Base-by-base conservation (phyloP, 352 stramenopile species). In the Pythium guiyangense region DNA sequence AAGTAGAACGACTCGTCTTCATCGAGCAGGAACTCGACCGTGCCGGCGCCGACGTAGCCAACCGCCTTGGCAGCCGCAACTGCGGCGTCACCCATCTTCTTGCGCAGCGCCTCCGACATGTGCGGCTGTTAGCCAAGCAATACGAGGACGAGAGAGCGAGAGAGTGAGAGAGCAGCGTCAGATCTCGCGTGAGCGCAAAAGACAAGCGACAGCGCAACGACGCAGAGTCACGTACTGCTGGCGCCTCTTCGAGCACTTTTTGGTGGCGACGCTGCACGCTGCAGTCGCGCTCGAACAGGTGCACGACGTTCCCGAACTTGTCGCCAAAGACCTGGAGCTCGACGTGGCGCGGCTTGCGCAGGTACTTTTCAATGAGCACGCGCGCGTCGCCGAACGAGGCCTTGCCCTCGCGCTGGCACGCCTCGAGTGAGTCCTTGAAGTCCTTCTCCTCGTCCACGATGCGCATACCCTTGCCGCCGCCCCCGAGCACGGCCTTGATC, bases 211-310 rank as follows among this genome's bases (percentile, higher is more conserved):
- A n/a, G n/a, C n/a, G n/a, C n/a, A n/a, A n/a, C n/a, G n/a, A n/a
- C n/a, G n/a, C n/a, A n/a, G n/a, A 31, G 49, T 27, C 48, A 74
- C 80, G 60, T 64, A 94, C 85, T 56, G 91, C 90, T 15, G 93
- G 92, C 0, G 92, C 88, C 70, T 98, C 93, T 66, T 98, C 93
- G 26, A 98, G 70, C 27, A 98, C 92, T 77, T 98, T 98, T 63
- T 98, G 93, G 66, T 98, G 88, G 11, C 90, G 78, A 40, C 93
- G 76, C 73, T 97, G 90, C 25, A 97, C 81, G 42, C 73, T 91
- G 72, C 90, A 97, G 57, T 97, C 90, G 61, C 90, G 79, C 60
- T 98, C 92, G 35, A 86, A 92, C n/a, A 98, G 63, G 57, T 96
- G 78, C 34, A 97, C 77, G 35, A 86, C 77, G 55, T 97, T 95